Evolutionary conservation across 306 rosid species (phyloP).

Genomic region (Prunus kanzakura): DNA sequence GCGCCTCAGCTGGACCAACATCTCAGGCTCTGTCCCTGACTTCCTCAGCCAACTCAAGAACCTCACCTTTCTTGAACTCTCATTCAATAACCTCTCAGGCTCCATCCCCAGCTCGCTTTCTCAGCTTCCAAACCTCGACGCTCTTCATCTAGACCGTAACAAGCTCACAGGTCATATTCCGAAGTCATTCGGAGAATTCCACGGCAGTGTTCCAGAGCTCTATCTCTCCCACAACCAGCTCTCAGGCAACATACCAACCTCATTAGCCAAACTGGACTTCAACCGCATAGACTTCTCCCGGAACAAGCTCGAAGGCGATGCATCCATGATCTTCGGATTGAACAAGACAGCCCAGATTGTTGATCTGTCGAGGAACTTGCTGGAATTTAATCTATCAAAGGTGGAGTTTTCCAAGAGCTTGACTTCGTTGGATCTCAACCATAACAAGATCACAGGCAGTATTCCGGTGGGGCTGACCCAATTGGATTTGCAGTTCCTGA

Average conservation of each 20-base stretch:
- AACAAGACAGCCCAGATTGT: slow-evolving; percentile 35
- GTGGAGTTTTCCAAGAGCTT: slow-evolving; percentile 42
- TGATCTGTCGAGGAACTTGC: slow-evolving; percentile 58
- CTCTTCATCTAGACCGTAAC: slow-evolving; percentile 47
- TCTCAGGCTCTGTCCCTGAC: slow-evolving; percentile 58
- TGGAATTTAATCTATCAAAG: slow-evolving; percentile 47
- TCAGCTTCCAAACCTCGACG: slow-evolving; percentile 20
- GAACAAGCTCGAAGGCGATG: slow-evolving; percentile 75
- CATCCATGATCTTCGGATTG: slow-evolving; percentile 47
- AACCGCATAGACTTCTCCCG: slow-evolving; percentile 40
- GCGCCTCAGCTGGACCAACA: slow-evolving; percentile 42
- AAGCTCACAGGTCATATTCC: slow-evolving; percentile 39
- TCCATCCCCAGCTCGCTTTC: slow-evolving; percentile 62
- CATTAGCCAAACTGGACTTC: slow-evolving; percentile 33
- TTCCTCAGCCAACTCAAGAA: slow-evolving; percentile 54
- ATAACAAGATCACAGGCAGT: slow-evolving; percentile 53
- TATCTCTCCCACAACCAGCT: slow-evolving; percentile 50
- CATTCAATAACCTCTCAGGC: slow-evolving; percentile 55
- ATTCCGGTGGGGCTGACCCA: slow-evolving; percentile 42
- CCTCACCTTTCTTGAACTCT: slow-evolving; percentile 41
- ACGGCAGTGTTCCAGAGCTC: slow-evolving; percentile 13
- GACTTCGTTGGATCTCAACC: slow-evolving; percentile 49
- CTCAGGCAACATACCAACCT: slow-evolving; percentile 48
- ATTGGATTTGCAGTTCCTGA: slow-evolving; percentile 40
- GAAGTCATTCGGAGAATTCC: slow-evolving; percentile 37